Evolutionary conservation across 305 asterid genomes (phyloP).

Genomic region (Galium porrigens): DNA sequence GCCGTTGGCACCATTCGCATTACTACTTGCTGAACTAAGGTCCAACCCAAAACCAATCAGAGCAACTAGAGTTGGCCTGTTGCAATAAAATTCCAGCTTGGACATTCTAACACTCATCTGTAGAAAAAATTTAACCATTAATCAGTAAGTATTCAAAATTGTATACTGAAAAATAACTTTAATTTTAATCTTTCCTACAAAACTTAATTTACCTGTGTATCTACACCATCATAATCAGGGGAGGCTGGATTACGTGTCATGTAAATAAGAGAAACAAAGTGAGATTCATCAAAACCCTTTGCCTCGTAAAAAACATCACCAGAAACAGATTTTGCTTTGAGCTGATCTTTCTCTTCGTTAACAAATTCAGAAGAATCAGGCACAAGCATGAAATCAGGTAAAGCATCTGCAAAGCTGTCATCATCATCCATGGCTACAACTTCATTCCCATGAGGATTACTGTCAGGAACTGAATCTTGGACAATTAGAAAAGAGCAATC

Average conservation of each 20-base stretch:
- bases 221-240: slow-evolving; percentile 77
- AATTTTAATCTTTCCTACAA: slow-evolving; percentile 4
- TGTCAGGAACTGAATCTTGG: slow-evolving; percentile 32
- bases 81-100: slow-evolving; percentile 84
- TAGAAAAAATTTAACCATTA: slow-evolving; percentile 4
- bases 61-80: slow-evolving; percentile 91
- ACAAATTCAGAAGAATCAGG: slow-evolving; percentile 49
- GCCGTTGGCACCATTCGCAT: slow-evolving; percentile 18
- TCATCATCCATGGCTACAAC: slow-evolving; percentile 48
- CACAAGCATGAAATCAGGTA: slow-evolving; percentile 56
- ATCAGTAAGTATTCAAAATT: slow-evolving; percentile 15
- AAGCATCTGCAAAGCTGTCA: slow-evolving; percentile 75
- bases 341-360: slow-evolving; percentile 42
- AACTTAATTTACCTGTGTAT: slow-evolving; percentile 62
- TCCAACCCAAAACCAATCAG: slow-evolving; percentile 70
- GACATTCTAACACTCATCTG: slow-evolving; percentile 97
- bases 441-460: slow-evolving; percentile 35
- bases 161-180: slow-evolving; percentile 14
- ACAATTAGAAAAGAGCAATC: slow-evolving; percentile 64
- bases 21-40: slow-evolving; percentile 38
- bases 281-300: slow-evolving; percentile 67
- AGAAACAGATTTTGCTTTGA: slow-evolving; percentile 26
- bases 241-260: slow-evolving; percentile 55
- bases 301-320: slow-evolving; percentile 78
- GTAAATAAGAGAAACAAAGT: slow-evolving; percentile 76